Percentiles rank a stretch among this genome's conserved stretches.
phyloP scores from a whole-genome alignment of 2,329 filamentous ascomycete species.

The Tolypocladium sp. region DNA sequence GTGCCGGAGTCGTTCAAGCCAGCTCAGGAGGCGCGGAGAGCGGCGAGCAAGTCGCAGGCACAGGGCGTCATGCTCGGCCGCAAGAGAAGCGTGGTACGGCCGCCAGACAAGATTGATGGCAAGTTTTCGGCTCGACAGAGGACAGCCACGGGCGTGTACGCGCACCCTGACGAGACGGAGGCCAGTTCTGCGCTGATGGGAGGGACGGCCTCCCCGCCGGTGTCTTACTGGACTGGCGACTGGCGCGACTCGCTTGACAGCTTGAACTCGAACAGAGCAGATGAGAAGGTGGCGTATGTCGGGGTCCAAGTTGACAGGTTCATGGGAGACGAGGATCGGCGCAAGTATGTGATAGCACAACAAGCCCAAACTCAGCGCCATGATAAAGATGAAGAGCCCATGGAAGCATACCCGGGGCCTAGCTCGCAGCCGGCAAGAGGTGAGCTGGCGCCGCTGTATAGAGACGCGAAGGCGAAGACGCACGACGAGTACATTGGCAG shows the following conservation, averaged over 20 bases:
- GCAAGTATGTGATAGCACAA: constrained; percentile 64
- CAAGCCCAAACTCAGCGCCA: constrained; percentile 32
- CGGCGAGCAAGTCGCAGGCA: constrained; percentile 16
- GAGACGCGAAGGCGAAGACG: not conserved
- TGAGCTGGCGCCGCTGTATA: not conserved
- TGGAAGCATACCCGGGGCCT: not conserved
- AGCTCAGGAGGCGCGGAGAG: constrained; percentile 39
- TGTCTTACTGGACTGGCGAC: not conserved
- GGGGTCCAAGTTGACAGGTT: constrained; percentile 56
- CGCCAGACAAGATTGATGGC: constrained; percentile 66
- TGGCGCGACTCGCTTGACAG: constrained; percentile 58
- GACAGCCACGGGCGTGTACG: constrained; percentile 59
- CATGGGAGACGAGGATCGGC: constrained; percentile 69
- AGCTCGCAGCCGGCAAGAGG: not conserved
- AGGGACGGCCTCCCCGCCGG: not conserved
- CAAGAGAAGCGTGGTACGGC: constrained; percentile 54
- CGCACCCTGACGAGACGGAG: constrained; percentile 53
- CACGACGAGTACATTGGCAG: not conserved
- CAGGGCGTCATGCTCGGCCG: constrained; percentile 28
- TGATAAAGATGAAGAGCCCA: not conserved
- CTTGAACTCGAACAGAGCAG: constrained; percentile 46
- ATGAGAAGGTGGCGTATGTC: constrained; percentile 23
- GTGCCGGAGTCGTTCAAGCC: constrained; percentile 76
- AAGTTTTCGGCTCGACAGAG: constrained; percentile 66
- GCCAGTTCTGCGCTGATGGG: constrained; percentile 12